Evolutionary conservation across 2,329 filamentous ascomycete genomes (phyloP).

Genomic region (Magnaporthales sp.): DNA sequence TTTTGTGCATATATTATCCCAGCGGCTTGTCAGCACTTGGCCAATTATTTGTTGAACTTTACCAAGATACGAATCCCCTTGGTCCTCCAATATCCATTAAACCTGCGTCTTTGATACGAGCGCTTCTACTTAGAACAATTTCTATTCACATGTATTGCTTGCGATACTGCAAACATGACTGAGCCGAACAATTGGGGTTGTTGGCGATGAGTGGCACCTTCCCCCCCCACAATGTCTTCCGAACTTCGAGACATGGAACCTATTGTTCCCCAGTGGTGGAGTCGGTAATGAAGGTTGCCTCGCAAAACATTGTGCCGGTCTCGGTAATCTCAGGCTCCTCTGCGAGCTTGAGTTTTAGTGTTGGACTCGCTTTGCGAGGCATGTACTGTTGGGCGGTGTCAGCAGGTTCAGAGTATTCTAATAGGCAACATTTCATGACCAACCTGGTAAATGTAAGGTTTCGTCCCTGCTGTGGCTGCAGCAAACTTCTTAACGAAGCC

Average conservation of each 20-base stretch:
- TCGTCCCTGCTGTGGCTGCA: constrained; percentile 78
- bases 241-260: background rate
- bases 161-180: background rate
- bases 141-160: background rate
- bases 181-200: background rate
- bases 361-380: constrained; percentile 52
- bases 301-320: constrained; percentile 70
- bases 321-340: constrained; percentile 68
- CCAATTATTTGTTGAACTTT: background rate
- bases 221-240: background rate
- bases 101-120: background rate
- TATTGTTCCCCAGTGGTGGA: constrained; percentile 7
- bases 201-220: background rate
- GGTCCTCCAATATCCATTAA: background rate
- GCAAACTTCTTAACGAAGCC: constrained; percentile 94
- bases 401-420: background rate
- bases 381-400: constrained; percentile 49
- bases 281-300: constrained; percentile 92
- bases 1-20: background rate
- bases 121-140: background rate
- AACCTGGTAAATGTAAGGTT: constrained; percentile 97
- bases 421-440: constrained; percentile 15
- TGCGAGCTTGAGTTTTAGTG: constrained; percentile 76
- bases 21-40: background rate
- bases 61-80: background rate